Evolutionary conservation across 768 basidiomycete species (phyloP).

Genomic region (Lactarius sp.): DNA sequence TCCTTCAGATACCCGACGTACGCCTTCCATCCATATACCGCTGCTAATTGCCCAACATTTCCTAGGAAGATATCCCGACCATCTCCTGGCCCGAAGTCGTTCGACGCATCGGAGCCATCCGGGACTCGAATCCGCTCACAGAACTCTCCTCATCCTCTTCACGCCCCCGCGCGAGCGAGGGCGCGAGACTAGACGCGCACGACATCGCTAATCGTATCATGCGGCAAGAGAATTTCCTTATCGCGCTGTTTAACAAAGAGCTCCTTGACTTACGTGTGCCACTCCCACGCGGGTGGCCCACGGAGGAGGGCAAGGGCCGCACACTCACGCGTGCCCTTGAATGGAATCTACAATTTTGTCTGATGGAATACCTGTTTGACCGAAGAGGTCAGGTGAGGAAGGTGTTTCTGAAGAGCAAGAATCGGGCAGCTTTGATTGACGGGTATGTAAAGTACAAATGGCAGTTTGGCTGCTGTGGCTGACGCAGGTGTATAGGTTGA

Average conservation of each 20-base stretch:
- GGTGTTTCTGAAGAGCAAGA: conserved; percentile 84
- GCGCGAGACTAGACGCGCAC: conserved; percentile 92
- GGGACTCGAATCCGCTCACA: conserved; percentile 90
- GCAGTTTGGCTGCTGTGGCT: neutral
- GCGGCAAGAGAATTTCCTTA: conserved; percentile 97
- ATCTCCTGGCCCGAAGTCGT: conserved; percentile 97
- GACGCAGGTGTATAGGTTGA: conserved; percentile 46
- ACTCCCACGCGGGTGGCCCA: conserved; percentile 54
- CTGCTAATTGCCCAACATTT: conserved; percentile 13
- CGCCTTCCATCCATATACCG: conserved; percentile 29
- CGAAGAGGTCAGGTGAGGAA: conserved; percentile 84
- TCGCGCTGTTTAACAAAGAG: conserved; percentile 96
- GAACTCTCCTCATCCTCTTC: conserved; percentile 65
- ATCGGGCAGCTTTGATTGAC: conserved; percentile 70
- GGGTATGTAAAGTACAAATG: conserved; percentile 45
- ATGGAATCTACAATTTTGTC: conserved; percentile 95
- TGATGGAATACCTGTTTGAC: conserved; percentile 95
- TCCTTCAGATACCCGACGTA: conserved; percentile 93
- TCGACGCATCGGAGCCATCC: conserved; percentile 79
- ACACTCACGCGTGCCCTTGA: conserved; percentile 87
- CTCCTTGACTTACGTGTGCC: conserved; percentile 85
- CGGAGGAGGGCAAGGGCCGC: conserved; percentile 62
- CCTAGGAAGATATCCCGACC: conserved; percentile 92
- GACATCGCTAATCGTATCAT: conserved; percentile 97
- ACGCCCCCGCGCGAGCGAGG: conserved; percentile 55